These are phyloP conservation scores for Bruguiera parviflora DNA, from an alignment of 345 rosid species.

Conservation along the genomic window DNA sequence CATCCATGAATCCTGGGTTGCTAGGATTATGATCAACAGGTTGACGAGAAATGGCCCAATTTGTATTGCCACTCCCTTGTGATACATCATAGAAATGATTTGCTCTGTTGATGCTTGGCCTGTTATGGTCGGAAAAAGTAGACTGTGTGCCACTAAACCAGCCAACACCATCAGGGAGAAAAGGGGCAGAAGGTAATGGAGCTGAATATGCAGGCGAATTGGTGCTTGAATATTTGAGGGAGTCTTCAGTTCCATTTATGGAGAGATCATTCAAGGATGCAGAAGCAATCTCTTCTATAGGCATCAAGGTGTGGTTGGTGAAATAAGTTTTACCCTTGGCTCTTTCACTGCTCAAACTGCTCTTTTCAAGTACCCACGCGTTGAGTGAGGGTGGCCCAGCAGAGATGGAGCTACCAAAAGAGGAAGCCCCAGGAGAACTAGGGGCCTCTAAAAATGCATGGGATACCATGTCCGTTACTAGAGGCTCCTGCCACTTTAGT, in stretches of 20 bases:
- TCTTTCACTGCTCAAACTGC: slow-evolving; percentile 34
- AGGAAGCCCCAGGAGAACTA: slow-evolving; percentile 2
- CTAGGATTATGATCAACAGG: slow-evolving; percentile 26
- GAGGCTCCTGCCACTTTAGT: slow-evolving; percentile 40
- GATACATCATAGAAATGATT: slow-evolving; percentile 31
- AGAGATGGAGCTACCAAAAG: slow-evolving; percentile 28
- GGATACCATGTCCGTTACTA: slow-evolving; percentile 29
- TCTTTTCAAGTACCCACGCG: slow-evolving; percentile 66
- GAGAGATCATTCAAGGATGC: slow-evolving; percentile 53
- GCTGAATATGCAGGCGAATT: slow-evolving; percentile 46
- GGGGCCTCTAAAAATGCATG: slow-evolving; percentile 34
- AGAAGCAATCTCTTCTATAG: slow-evolving; percentile 54
- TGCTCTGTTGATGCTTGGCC: slow-evolving; percentile 26
- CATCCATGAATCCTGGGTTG: slow-evolving; percentile 37
- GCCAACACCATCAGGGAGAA: slow-evolving; percentile 70
- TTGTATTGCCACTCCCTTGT: slow-evolving; percentile 31
- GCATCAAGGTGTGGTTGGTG: slow-evolving; percentile 38
- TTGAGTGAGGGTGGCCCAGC: slow-evolving; percentile 84
- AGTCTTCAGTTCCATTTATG: slow-evolving; percentile 32
- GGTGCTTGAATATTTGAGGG: slow-evolving; percentile 20
- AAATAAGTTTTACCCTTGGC: slow-evolving; percentile 35
- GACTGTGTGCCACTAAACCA: slow-evolving; percentile 47
- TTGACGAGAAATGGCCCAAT: slow-evolving; percentile 30
- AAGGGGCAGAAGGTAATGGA: slow-evolving; percentile 83
- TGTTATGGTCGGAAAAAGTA: slow-evolving; percentile 14